These are phyloP conservation scores for Tilletia setariae DNA, from an alignment of 1,284 basidiomycete species.

Conservation along the genomic window DNA sequence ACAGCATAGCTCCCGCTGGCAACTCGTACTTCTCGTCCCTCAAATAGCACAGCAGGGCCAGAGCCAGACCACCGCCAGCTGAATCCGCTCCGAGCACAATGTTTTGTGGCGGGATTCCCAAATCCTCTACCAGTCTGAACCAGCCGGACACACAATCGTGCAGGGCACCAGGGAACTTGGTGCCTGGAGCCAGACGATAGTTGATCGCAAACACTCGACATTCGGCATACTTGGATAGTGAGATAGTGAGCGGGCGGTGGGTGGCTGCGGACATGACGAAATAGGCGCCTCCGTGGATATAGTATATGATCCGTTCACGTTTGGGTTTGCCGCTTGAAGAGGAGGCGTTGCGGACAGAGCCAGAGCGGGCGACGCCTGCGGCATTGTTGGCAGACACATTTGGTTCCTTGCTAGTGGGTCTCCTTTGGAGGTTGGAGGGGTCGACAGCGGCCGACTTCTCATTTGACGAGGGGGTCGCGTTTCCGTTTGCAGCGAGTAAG, in stretches of 20 bases:
- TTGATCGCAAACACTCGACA: slow-evolving; percentile 95
- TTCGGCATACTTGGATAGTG: slow-evolving; percentile 82
- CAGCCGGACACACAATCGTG: slow-evolving; percentile 87
- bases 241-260: slow-evolving; percentile 85
- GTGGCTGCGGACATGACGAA: slow-evolving; percentile 92
- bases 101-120: slow-evolving; percentile 73
- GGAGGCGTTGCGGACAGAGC: not conserved
- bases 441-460: no score
- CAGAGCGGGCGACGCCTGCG: not conserved
- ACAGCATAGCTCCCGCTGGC: slow-evolving; percentile 51
- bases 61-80: slow-evolving; percentile 81
- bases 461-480: no score
- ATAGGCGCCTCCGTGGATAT: slow-evolving; percentile 94
- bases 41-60: slow-evolving; percentile 87
- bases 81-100: slow-evolving; percentile 76
- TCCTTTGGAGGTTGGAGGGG: no score
- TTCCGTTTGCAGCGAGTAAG: no score
- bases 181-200: slow-evolving; percentile 92
- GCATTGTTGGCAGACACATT: not conserved
- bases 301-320: slow-evolving; percentile 81
- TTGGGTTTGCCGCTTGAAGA: slow-evolving; percentile 32
- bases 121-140: slow-evolving; percentile 78
- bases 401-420: not conserved
- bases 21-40: slow-evolving; percentile 54
- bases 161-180: slow-evolving; percentile 85